phyloP scores from a whole-genome alignment of 805 yeast genomes.

The Metschnikowia proteae region DNA sequence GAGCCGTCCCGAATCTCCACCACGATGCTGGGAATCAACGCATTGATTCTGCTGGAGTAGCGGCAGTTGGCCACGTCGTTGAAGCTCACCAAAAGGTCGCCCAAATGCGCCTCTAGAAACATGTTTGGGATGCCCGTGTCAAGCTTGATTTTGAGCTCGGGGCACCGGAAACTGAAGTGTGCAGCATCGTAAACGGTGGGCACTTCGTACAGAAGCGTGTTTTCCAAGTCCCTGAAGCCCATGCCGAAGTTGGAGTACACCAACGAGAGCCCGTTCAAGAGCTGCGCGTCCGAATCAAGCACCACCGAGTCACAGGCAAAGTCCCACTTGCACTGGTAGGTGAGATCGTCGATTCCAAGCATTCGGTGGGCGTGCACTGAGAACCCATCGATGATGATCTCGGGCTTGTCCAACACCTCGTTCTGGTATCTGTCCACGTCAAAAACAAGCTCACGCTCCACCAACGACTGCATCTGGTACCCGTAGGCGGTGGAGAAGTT shows the following conservation, averaged over 20 bases:
- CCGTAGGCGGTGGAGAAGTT: slow-evolving; percentile 54
- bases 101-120: slow-evolving; percentile 17
- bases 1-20: slow-evolving; percentile 25
- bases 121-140: slow-evolving; percentile 23
- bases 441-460: slow-evolving; percentile 23
- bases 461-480: slow-evolving; percentile 20
- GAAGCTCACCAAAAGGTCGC: slow-evolving; percentile 36
- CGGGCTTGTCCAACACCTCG: slow-evolving; percentile 26
- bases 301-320: slow-evolving; percentile 59
- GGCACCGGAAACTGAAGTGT: slow-evolving; percentile 53
- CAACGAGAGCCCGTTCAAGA: slow-evolving; percentile 41
- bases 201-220: slow-evolving; percentile 56
- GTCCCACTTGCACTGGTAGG: slow-evolving; percentile 90
- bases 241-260: slow-evolving; percentile 50
- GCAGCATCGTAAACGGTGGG: slow-evolving; percentile 67
- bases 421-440: slow-evolving; percentile 24
- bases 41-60: slow-evolving; percentile 53
- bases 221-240: slow-evolving; percentile 73
- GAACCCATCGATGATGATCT: slow-evolving; percentile 55
- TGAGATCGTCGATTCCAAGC: slow-evolving; percentile 82
- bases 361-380: slow-evolving; percentile 81
- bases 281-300: slow-evolving; percentile 48
- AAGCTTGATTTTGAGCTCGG: slow-evolving; percentile 43
- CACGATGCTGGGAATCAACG: slow-evolving; percentile 47
- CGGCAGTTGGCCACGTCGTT: slow-evolving; percentile 70